Percentiles rank a stretch among this genome's conserved stretches.
phyloP scores from a whole-genome alignment of 2,329 filamentous ascomycete species.

The Aspergillus niger region DNA sequence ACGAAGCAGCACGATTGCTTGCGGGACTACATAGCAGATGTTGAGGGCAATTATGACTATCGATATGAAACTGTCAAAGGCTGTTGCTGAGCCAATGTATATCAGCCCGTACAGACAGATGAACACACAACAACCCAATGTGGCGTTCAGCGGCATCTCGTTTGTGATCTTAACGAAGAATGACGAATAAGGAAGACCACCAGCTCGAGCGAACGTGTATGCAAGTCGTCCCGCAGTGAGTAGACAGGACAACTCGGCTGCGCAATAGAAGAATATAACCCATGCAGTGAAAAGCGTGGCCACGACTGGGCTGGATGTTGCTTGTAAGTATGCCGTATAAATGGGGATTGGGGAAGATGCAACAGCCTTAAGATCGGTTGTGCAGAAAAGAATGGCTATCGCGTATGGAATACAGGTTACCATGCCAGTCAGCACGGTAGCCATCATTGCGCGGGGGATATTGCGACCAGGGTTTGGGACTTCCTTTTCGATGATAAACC shows the following conservation, averaged over 20 bases:
- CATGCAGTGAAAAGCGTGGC: conserved; percentile 22
- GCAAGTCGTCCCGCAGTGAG: conserved; percentile 15
- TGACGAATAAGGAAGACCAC: conserved; percentile 20
- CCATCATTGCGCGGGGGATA: conserved; percentile 24
- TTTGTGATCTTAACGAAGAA: conserved; percentile 21
- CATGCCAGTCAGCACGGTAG: conserved; percentile 25
- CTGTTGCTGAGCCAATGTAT: conserved; percentile 37
- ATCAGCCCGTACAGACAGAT: conserved; percentile 44
- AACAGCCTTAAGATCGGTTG: conserved; percentile 22
- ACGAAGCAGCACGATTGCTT: conserved; percentile 45
- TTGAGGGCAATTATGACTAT: conserved; percentile 40
- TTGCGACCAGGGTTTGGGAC: conserved; percentile 23
- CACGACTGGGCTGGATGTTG: conserved; percentile 12
- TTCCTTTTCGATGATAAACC: conserved; percentile 11
- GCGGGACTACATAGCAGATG: conserved; percentile 45
- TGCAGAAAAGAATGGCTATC: conserved; percentile 24
- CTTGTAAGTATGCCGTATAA: conserved; percentile 23
- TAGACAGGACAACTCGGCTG: conserved; percentile 28
- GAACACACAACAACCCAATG: conserved; percentile 46
- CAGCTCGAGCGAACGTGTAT: conserved; percentile 16
- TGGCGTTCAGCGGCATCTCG: conserved; percentile 44
- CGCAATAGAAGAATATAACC: conserved; percentile 42
- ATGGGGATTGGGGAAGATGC: conserved; percentile 21
- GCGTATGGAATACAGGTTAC: conserved; percentile 22
- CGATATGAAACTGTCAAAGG: conserved; percentile 46